Base-by-base conservation (phyloP, 129 eudicot species). In the Silybum marianum region DNA sequence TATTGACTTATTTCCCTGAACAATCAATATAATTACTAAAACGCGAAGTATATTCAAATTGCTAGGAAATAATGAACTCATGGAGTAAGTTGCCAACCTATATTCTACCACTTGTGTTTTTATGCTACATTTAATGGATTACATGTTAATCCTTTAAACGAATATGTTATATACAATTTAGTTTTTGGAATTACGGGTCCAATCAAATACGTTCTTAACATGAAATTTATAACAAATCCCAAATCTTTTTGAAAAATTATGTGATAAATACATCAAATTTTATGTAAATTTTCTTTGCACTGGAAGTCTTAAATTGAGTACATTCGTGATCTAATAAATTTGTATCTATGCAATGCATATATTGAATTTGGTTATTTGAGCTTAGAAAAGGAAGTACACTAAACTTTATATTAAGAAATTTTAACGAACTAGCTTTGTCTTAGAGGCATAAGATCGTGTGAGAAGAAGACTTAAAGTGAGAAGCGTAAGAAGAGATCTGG, bases 241-340 rank as follows among this genome's bases (percentile, higher is more conserved):
- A 18, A 58, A 58, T 58, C 23, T 18, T 58, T 58, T 58, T 58
- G 65, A 58, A 58, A 12, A 6, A 58, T 18, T 18, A 58, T 58
- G 66, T 58, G 66, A 58, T 58, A 18, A n/a, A 58, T 18, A 54
- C 19, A 58, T 58, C 10, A 42, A 1, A 23, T 4, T 39, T 38
- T 65, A 6, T 54, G 40, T 65, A 25, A 76, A 7, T 63, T 34
- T 36, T 62, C 18, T 24, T 77, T 51, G 22, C 67, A 22, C 23
- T 16, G 19, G 25, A 65, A 23, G 38, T 65, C 16, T 38, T 71
- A 77, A 65, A 77, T 23, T 36, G 42, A 34, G 32, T 21, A 22
- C 68, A 6, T 69, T 42, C 67, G 26, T 68, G 82, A 68, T 78
- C 32, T 78, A 9, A n/a, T 40, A 68, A 68, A 9, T 6, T 68